Evolutionary conservation across 2,329 filamentous ascomycete genomes (phyloP), one percentile per base, ranked within the genome.

Genomic region (Conoideocrella luteorostrata): DNA sequence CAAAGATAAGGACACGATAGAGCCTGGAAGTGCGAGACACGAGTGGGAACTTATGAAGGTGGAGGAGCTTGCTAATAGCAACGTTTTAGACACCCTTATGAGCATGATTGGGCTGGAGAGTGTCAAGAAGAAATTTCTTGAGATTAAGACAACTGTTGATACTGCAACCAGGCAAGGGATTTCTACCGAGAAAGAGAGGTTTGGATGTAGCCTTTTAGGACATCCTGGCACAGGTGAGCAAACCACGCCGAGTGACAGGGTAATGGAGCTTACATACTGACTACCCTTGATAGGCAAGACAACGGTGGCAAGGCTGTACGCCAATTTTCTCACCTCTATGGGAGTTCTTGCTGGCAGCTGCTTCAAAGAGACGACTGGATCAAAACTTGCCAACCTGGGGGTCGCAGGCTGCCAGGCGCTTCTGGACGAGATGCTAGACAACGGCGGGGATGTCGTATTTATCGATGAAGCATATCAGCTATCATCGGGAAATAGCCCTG

Each of bases 401-500:
- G 74, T 87, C 0, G 43, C 64, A 0, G 77, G 71, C 0, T 78
- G 73, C 49, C 71, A 84, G 53, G 70, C 71, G 11, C 60, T 80
- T 0, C 17, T 69, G 0, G 59, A 67, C 1, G 39, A 54, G 0
- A 69, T 90, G 29, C 55, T 78, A 4, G 67, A 79, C 22, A 50
- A 61, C 1, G 80, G 77, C 0, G 86, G 85, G 0, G 86, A 86
- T 0, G 81, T 81, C 0, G 54, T 88, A 2, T 90, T 91, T 55
- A 82, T 91, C 18, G 86, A 91, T 47, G 86, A 91, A 58, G 84
- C 86, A 0, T 89, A 91, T 53, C 85, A 90, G 50, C 67, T 91
- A 0, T 72, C 78, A 0, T 77, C 76, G 1, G 74, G 74, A 0
- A 75, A 77, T 44, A 83, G 65, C 18, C 53, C 57, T 3, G 76